phyloP scores from a whole-genome alignment of 2,329 filamentous ascomycete species.

The Neonectria sp. region DNA sequence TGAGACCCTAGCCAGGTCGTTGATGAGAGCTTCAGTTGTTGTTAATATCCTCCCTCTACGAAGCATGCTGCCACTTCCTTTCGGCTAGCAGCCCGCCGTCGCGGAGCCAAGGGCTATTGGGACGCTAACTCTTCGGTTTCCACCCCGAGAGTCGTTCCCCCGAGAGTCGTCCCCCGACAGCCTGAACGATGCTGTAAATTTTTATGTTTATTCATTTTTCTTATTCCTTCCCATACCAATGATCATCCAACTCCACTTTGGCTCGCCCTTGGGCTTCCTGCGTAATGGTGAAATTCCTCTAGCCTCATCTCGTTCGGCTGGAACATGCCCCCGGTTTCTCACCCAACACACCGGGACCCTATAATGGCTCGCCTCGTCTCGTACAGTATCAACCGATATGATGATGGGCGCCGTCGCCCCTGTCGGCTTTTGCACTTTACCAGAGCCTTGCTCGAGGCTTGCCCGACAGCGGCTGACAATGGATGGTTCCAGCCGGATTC shows the following conservation, averaged over 20 bases:
- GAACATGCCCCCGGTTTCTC: slow-evolving; percentile 33
- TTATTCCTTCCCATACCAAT: slow-evolving; percentile 11
- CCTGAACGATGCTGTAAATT: neutral
- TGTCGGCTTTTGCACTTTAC: slow-evolving; percentile 32
- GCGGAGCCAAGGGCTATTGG: slow-evolving; percentile 31
- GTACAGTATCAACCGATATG: slow-evolving; percentile 43
- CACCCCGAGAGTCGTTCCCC: slow-evolving; percentile 12
- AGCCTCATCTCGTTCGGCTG: slow-evolving; percentile 10
- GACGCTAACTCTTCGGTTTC: slow-evolving; percentile 27
- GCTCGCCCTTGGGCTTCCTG: neutral
- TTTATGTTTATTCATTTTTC: neutral
- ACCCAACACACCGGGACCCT: slow-evolving; percentile 46
- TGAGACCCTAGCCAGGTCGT: neutral
- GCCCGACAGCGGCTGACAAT: slow-evolving; percentile 7
- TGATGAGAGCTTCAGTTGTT: neutral
- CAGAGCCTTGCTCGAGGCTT: slow-evolving; percentile 19
- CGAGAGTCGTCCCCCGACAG: slow-evolving; percentile 7
- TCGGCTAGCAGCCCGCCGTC: slow-evolving; percentile 28
- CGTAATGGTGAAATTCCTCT: neutral
- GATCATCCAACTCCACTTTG: slow-evolving; percentile 15
- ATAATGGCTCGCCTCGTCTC: slow-evolving; percentile 49
- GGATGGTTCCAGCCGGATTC: slow-evolving; percentile 31
- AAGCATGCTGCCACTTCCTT: slow-evolving; percentile 14
- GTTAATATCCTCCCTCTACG: slow-evolving; percentile 9
- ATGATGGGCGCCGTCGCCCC: slow-evolving; percentile 42